A percentile compares a stretch with the other conserved stretches of the same genome.
Conservation (phyloP, 148 eudicot genomes). For the Persicaria tinctoria region DNA sequence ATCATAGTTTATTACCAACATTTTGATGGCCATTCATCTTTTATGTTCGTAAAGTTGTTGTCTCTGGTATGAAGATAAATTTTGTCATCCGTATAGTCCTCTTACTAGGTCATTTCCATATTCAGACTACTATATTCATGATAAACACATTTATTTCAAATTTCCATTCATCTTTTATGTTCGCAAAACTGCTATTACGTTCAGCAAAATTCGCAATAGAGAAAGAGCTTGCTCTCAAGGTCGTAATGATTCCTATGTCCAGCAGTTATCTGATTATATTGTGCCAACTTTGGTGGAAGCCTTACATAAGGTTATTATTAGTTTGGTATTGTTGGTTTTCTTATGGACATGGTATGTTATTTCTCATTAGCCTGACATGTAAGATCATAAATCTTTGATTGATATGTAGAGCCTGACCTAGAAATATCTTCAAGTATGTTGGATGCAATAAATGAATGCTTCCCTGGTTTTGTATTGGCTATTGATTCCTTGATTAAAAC, state of each 20-base stretch:
- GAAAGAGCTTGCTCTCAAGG: slow-evolving; percentile 84
- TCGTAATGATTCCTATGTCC: slow-evolving; percentile 76
- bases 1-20: no score
- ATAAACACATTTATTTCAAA: slow-evolving; percentile 13
- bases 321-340: slow-evolving; percentile 11
- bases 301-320: slow-evolving; percentile 61
- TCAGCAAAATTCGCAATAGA: slow-evolving; percentile 92
- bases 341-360: neutral
- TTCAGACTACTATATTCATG: slow-evolving; percentile 9
- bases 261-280: slow-evolving; percentile 84
- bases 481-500: neutral
- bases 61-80: slow-evolving; percentile 50
- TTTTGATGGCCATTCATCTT: no score
- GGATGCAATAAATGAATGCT: slow-evolving; percentile 87
- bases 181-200: slow-evolving; percentile 52
- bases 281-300: slow-evolving; percentile 92
- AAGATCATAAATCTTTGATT: slow-evolving; percentile 3
- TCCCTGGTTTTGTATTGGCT: slow-evolving; percentile 19
- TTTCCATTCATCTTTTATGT: neutral
- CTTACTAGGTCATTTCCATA: neutral
- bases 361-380: neutral
- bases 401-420: slow-evolving; percentile 79
- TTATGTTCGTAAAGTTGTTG: slow-evolving; percentile 75
- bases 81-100: neutral
- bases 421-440: slow-evolving; percentile 89